Evolutionary conservation across 169 alveolate genomes (phyloP).

Genomic region (Plasmodium coatneyi): DNA sequence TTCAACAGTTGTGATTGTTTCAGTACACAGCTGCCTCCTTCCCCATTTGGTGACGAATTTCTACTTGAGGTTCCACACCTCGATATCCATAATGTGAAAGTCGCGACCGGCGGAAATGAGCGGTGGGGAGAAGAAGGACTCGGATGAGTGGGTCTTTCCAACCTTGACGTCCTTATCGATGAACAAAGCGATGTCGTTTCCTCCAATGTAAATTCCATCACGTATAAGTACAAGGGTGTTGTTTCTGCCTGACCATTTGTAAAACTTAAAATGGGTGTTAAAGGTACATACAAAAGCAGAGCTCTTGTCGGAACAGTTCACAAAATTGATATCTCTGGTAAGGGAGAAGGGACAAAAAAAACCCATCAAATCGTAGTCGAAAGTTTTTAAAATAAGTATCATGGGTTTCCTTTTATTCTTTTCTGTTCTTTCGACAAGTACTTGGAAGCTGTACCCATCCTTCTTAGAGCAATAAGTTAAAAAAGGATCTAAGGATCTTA

Average conservation of each 20-base stretch:
- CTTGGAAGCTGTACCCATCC: constrained; percentile 61
- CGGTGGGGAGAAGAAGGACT: constrained; percentile 55
- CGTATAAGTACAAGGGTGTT: constrained; percentile 42
- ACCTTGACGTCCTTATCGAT: constrained; percentile 46
- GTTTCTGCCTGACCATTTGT: constrained; percentile 67
- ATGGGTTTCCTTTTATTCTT: constrained; percentile 70
- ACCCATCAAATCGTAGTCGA: constrained; percentile 58
- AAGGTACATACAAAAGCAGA: constrained; percentile 62
- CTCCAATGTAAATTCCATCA: constrained; percentile 70
- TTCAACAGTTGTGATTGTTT: neutral
- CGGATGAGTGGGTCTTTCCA: constrained; percentile 59
- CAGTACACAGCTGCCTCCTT: neutral
- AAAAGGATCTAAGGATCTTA: constrained; percentile 38
- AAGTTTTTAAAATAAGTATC: constrained; percentile 54
- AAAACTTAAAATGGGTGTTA: constrained; percentile 52
- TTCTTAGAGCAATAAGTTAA: constrained; percentile 22
- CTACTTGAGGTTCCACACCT: constrained; percentile 49
- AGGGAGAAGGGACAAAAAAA: constrained; percentile 69
- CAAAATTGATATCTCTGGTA: constrained; percentile 61
- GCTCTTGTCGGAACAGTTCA: constrained; percentile 41
- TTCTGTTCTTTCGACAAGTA: constrained; percentile 43
- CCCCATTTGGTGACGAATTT: neutral
- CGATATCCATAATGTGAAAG: constrained; percentile 65
- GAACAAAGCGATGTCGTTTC: constrained; percentile 59
- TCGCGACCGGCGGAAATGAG: constrained; percentile 37